Conservation (phyloP, 2,329 filamentous ascomycete genomes). For the Penicillium palitans region DNA sequence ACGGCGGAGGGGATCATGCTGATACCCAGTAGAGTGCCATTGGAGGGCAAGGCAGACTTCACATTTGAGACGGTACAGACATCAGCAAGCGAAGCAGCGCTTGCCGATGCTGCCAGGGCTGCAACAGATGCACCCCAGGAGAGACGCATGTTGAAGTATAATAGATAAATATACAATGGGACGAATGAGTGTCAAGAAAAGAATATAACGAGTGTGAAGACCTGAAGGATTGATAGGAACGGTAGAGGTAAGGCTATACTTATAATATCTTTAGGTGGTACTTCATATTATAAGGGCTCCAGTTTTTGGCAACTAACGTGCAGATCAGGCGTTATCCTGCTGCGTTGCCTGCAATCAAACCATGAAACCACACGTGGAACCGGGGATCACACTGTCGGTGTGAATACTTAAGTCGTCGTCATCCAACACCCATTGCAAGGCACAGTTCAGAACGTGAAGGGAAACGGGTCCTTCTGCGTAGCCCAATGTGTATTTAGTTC, state of each 20-base stretch:
- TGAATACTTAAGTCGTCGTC: neutral
- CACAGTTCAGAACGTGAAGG: neutral
- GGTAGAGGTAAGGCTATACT: neutral
- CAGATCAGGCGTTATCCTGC: neutral
- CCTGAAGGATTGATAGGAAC: neutral
- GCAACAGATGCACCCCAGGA: slow-evolving; percentile 17
- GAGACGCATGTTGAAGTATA: slow-evolving; percentile 26
- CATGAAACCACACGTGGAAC: neutral
- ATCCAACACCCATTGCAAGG: neutral
- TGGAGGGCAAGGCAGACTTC: slow-evolving; percentile 44
- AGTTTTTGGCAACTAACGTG: neutral
- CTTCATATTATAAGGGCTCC: too few relatives aligned
- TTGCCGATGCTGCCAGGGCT: slow-evolving; percentile 31
- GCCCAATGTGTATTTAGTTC: neutral
- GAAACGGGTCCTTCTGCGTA: neutral
- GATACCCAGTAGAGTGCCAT: slow-evolving; percentile 46
- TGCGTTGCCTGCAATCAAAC: neutral
- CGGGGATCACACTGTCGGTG: neutral
- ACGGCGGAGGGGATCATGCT: slow-evolving; percentile 45
- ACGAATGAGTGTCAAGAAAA: slow-evolving; percentile 1
- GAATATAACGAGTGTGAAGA: neutral
- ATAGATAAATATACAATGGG: neutral
- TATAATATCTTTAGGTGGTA: neutral
- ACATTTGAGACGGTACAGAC: slow-evolving; percentile 48
- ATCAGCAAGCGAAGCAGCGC: slow-evolving; percentile 40